phyloP scores from a whole-genome alignment of 2,329 filamentous ascomycete genomes.

The Aspergillus pseudoviridinutans region DNA sequence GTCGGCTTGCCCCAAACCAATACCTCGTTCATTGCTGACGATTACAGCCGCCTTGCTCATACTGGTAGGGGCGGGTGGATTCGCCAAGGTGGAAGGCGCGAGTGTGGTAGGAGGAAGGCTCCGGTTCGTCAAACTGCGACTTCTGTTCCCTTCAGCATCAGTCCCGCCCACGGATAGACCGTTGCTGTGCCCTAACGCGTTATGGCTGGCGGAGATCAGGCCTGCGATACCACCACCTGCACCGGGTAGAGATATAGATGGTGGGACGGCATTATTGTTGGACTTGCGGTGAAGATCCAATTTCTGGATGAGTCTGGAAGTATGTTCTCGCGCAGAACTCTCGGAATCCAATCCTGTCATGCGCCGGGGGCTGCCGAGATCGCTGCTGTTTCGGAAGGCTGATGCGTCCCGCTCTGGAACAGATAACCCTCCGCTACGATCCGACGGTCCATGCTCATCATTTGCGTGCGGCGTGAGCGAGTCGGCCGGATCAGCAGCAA shows the following conservation, averaged over 20 bases:
- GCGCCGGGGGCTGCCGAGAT: slow-evolving; percentile 53
- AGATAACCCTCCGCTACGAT: slow-evolving; percentile 62
- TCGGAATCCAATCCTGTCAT: slow-evolving; percentile 56
- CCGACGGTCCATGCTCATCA: slow-evolving; percentile 53
- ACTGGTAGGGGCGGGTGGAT: slow-evolving; percentile 76
- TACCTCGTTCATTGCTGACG: slow-evolving; percentile 70
- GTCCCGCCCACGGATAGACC: slow-evolving; percentile 35
- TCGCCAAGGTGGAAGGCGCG: slow-evolving; percentile 77
- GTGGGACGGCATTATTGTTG: slow-evolving; percentile 54
- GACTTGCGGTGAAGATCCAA: slow-evolving; percentile 83
- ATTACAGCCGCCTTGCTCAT: slow-evolving; percentile 82
- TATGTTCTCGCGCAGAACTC: slow-evolving; percentile 67
- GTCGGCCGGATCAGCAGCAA: slow-evolving; percentile 74
- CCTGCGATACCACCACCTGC: slow-evolving; percentile 70
- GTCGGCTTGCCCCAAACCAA: slow-evolving; percentile 58
- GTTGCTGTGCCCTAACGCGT: slow-evolving; percentile 64
- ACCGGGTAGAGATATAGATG: slow-evolving; percentile 39
- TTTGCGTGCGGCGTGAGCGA: slow-evolving; percentile 54
- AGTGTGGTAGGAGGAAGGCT: slow-evolving; percentile 61
- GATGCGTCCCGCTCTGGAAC: slow-evolving; percentile 60
- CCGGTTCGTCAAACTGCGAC: slow-evolving; percentile 27
- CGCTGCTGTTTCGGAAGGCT: slow-evolving; percentile 65
- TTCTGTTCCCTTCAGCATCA: slow-evolving; percentile 34
- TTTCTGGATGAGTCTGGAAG: slow-evolving; percentile 85
- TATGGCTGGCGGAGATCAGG: slow-evolving; percentile 80